Percentiles rank a stretch among this genome's conserved stretches.
These are phyloP conservation scores for Microbotryum intermedium DNA, from an alignment of 1,284 basidiomycete species.

Conservation along the genomic window DNA sequence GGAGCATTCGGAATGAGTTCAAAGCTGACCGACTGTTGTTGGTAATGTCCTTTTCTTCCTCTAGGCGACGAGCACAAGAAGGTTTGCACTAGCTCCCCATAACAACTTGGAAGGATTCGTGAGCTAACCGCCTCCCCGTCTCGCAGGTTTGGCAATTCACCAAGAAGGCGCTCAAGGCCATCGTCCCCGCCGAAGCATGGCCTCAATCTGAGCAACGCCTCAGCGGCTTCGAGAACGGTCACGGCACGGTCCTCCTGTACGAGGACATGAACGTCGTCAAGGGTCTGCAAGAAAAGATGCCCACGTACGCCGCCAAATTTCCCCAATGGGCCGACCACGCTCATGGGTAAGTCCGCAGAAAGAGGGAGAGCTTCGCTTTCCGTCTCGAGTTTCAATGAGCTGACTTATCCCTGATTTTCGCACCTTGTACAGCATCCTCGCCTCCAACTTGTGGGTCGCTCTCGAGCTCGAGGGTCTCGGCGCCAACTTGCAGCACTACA, in stretches of 20 bases:
- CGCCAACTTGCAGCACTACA: constrained; percentile 41
- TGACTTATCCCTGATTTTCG: constrained; percentile 1
- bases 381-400: constrained; percentile 22
- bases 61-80: constrained; percentile 8
- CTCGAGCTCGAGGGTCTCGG: constrained; percentile 44
- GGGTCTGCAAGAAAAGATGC: constrained; percentile 38
- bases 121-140: too few relatives aligned
- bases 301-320: constrained; percentile 41
- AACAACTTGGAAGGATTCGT: too few relatives aligned
- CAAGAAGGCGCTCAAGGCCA: constrained; percentile 33
- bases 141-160: constrained; percentile 40
- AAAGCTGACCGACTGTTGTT: constrained; percentile 21
- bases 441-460: constrained; percentile 44
- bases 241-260: constrained; percentile 46
- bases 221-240: constrained; percentile 39
- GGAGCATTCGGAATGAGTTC: constrained; percentile 30
- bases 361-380: too few relatives aligned
- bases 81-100: not conserved
- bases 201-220: constrained; percentile 32
- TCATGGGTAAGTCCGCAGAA: not conserved
- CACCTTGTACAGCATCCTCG: constrained; percentile 32
- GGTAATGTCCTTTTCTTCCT: not conserved
- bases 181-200: constrained; percentile 28
- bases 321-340: constrained; percentile 30
- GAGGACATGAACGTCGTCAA: constrained; percentile 36